A percentile compares a stretch with the other conserved stretches of the same genome.
These are phyloP conservation scores for Plasmodium sp. DNA, from an alignment of 169 alveolate genomes.

Conservation along the genomic window DNA sequence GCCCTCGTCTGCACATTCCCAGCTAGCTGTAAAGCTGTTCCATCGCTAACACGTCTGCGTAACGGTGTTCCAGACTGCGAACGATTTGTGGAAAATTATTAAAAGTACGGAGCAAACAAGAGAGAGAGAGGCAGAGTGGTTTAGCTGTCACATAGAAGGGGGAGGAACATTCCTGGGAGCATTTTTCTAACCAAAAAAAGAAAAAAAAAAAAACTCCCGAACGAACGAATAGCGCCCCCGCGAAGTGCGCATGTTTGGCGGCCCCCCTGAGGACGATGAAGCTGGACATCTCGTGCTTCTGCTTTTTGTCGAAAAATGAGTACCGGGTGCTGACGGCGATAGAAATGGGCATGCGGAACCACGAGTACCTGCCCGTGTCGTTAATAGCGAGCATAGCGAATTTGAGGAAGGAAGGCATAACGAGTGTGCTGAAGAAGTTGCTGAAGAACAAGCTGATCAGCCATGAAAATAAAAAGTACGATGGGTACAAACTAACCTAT, in stretches of 20 bases:
- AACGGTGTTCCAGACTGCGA: neutral
- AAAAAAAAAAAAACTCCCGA: too few species aligned
- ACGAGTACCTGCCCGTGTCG: slow-evolving; percentile 96
- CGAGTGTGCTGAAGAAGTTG: slow-evolving; percentile 89
- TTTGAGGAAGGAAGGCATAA: slow-evolving; percentile 93
- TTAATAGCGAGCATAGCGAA: slow-evolving; percentile 97
- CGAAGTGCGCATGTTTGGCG: neutral
- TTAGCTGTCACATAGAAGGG: neutral
- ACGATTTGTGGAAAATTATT: neutral
- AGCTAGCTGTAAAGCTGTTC: neutral
- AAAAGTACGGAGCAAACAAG: neutral
- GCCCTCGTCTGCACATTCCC: neutral
- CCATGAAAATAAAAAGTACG: slow-evolving; percentile 94
- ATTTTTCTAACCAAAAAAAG: neutral
- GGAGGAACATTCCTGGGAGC: neutral
- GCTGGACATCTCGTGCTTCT: slow-evolving; percentile 55
- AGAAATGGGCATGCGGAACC: slow-evolving; percentile 99
- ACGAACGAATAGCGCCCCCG: neutral
- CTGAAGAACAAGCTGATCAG: slow-evolving; percentile 94
- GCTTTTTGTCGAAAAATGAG: slow-evolving; percentile 76
- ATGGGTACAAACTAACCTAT: slow-evolving; percentile 98
- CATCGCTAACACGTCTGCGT: neutral
- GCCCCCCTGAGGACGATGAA: slow-evolving; percentile 2
- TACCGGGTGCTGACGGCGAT: slow-evolving; percentile 95
- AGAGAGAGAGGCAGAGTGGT: neutral